Evolutionary conservation across 2,329 filamentous ascomycete genomes (phyloP), one percentile per base, ranked within the genome.

Genomic region (Cladobotryum mycophilum): DNA sequence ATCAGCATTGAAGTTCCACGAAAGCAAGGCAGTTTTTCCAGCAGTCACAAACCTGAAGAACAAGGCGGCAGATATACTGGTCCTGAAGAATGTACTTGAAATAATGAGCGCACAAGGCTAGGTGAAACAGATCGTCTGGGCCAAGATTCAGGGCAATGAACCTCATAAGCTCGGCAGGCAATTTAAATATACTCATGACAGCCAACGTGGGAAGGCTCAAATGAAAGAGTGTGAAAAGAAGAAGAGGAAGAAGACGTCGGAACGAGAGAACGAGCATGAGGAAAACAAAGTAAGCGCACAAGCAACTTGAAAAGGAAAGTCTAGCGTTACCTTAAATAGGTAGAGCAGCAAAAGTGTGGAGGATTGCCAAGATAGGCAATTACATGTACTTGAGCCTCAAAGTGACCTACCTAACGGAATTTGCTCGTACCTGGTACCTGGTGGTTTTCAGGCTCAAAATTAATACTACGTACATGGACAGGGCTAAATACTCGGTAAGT

Each of bases 101-200:
- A 17, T 73, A 69, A 5, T 65, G 71, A 54, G 79, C 80, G 40
- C 74, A 74, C 42, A 73, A 69, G 38, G 77, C 75, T 41, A 87
- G 67, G 54, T 77, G 71, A 52, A 82, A 74, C 37, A 81, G 71
- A 56, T 86, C 81, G 43, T 80, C 73, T 22, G 84, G 67, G 15
- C 76, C 70, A 35, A 88, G 70, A 49, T 72, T 67, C 6, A 70
- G 69, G 7, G 76, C 72, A 47, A 88, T 76, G 47, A 78, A 73
- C 45, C 78, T 78, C 25, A 86, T 67, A n/a, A 88, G 70, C 65
- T 88, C 85, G 60, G 79, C 82, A 0, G 85, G 84, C 12, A 88
- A 52, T 14, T 52, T 56, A 35, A 63, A 52, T 18, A 73, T 57
- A 45, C 63, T 61, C 64, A 70, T 69, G 40, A 14, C 38, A 30